Evolutionary conservation across 2,329 filamentous ascomycete species (phyloP), one percentile per base, ranked within the genome.

Genomic region (Venturia asperata): DNA sequence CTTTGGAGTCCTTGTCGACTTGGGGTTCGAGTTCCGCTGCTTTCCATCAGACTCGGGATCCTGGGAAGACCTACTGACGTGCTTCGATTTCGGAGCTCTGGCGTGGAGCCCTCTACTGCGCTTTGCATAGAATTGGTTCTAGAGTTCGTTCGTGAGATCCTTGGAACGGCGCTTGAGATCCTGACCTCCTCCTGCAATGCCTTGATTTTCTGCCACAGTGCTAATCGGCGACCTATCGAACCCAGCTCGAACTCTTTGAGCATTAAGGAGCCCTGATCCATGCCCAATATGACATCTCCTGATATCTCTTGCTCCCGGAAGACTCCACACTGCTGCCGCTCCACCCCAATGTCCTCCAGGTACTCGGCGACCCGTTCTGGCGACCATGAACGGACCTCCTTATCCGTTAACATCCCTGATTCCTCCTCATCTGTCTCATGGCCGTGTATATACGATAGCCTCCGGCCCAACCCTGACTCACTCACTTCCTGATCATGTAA

Each of bases 151-250:
- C 47, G 24, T 27, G 47, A 52, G 5, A 52, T 27, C 21, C 47
- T 21, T 21, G 69, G 73, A 66, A 69, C 73, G 65, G 70, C 72
- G 66, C 73, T 77, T 77, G 85, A 71, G 77, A 85, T 77, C 56
- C 84, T 88, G 52, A 94, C 87, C 75, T 97, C 91, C 71, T 96
- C 90, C 74, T 97, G 93, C 68, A 97, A 82, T 3, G 86, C 81
- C 76, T 96, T 96, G 75, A 97, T 92, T 77, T 94, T 96, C 76
- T 97, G 91, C 93, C 93, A 97, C 1, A 92, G 96, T 75, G 95
- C 95, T 67, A 97, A 78, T 67, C 93, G 85, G 66, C 91, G 85
- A 10, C 93, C 93, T 70, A 97, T 92, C 3, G 92, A 91, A 21
- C 93, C 93, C 69, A 97, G 82, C 70, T 97, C 91, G 71, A 97